Evolutionary conservation across 2,329 filamentous ascomycete genomes (phyloP).

Genomic region (Trichoderma koningii): DNA sequence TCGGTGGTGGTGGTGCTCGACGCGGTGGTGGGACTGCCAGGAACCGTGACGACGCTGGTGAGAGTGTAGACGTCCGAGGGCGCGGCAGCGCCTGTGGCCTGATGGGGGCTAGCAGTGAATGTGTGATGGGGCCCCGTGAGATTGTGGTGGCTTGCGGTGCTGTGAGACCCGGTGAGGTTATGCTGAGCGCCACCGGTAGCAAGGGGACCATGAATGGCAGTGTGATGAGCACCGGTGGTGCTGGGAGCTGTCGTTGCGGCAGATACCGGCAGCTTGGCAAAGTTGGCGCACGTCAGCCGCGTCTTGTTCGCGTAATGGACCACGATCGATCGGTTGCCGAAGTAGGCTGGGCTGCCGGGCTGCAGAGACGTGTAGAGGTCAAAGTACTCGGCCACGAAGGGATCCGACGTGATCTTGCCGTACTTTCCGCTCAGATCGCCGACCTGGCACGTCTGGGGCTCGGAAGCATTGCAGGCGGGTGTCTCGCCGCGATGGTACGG

Average conservation of each 20-base stretch:
- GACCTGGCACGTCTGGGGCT: constrained; percentile 69
- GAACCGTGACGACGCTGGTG: constrained; percentile 1
- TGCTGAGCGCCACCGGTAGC: not conserved
- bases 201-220: not conserved
- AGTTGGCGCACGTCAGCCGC: constrained; percentile 66
- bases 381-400: constrained; percentile 53
- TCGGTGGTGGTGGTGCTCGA: not conserved
- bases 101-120: not conserved
- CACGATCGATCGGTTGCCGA: constrained; percentile 66
- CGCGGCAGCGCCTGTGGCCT: not conserved
- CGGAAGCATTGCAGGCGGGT: constrained; percentile 58
- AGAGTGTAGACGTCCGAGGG: not conserved
- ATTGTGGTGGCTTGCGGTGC: not conserved
- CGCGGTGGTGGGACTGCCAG: not conserved
- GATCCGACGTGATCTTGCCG: constrained; percentile 58
- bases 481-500: constrained; percentile 66
- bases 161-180: not conserved
- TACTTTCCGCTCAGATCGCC: constrained; percentile 77
- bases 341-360: constrained; percentile 56
- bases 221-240: not conserved
- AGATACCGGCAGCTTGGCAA: constrained; percentile 39
- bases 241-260: not conserved
- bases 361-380: constrained; percentile 61
- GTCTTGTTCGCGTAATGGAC: constrained; percentile 66
- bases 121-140: not conserved